Percentiles rank a stretch among this genome's conserved stretches.
These are phyloP conservation scores for Zygnema circumcarinatum DNA, from an alignment of 139 green algal species.

Conservation along the genomic window DNA sequence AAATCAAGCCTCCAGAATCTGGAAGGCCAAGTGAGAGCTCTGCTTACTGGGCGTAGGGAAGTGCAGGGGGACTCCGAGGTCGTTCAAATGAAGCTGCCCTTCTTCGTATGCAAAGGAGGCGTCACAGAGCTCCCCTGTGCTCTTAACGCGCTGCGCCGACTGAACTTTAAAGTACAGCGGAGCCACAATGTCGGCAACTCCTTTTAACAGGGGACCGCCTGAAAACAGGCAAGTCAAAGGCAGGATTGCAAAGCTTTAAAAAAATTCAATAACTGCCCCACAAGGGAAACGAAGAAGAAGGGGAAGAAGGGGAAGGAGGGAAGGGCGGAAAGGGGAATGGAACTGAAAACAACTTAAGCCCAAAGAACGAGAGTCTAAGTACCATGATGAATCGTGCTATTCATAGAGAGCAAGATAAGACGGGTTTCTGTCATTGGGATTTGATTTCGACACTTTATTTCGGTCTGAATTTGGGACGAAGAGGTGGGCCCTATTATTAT, in stretches of 20 bases:
- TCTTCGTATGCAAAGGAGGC: conserved; percentile 15
- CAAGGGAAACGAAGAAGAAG: too few relatives aligned
- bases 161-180: conserved; percentile 12
- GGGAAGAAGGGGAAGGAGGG: too few relatives aligned
- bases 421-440: too few relatives aligned
- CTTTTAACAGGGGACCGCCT: conserved; percentile 14
- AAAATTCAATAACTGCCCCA: not conserved
- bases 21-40: not conserved
- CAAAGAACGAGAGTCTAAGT: too few relatives aligned
- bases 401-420: too few relatives aligned
- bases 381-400: too few relatives aligned
- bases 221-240: not conserved
- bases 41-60: conserved; percentile 21
- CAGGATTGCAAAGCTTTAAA: not conserved
- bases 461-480: too few relatives aligned
- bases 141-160: not conserved
- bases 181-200: not conserved
- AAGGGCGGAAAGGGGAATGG: too few relatives aligned
- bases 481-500: too few relatives aligned
- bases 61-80: not conserved
- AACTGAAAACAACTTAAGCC: too few relatives aligned
- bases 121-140: conserved; percentile 18
- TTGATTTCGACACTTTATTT: not conserved
- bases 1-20: too few relatives aligned
- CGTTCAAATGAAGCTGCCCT: conserved; percentile 12